Conservation (phyloP, 1,139 yeast species). For the Taphrina communis region DNA sequence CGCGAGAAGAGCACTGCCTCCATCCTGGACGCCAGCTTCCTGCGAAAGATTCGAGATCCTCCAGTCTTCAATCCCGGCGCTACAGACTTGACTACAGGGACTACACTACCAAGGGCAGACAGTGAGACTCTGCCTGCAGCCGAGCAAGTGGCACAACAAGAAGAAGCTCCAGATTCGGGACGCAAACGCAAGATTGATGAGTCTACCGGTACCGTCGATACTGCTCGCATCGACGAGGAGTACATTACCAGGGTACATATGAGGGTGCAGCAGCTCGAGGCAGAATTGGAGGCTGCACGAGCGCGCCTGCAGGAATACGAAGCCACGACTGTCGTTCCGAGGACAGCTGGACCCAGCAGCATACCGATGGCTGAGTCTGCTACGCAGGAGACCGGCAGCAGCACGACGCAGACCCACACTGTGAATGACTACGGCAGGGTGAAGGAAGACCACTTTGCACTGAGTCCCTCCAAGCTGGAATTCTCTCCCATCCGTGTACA, state of each 20-base stretch:
- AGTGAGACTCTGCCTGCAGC: neutral
- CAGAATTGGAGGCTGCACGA: constrained; percentile 22
- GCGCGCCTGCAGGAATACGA: constrained; percentile 21
- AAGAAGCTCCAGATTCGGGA: neutral
- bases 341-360: neutral
- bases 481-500: constrained; percentile 17
- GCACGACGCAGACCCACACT: too few relatives aligned
- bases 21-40: constrained; percentile 13
- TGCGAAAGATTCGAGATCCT: neutral
- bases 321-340: neutral
- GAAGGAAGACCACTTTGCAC: neutral
- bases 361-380: neutral
- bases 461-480: constrained; percentile 20
- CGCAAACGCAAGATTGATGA: constrained; percentile 5
- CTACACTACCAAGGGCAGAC: neutral
- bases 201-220: neutral
- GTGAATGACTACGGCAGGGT: neutral
- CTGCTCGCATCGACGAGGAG: constrained; percentile 13
- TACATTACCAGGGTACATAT: constrained; percentile 6
- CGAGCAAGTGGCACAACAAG: neutral
- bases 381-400: neutral
- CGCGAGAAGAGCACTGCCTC: neutral
- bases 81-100: neutral
- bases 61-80: neutral
- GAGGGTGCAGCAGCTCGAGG: constrained; percentile 13